Evolutionary conservation across 2,329 filamentous ascomycete genomes (phyloP).

Genomic region (Ceratocystis alfenasii): DNA sequence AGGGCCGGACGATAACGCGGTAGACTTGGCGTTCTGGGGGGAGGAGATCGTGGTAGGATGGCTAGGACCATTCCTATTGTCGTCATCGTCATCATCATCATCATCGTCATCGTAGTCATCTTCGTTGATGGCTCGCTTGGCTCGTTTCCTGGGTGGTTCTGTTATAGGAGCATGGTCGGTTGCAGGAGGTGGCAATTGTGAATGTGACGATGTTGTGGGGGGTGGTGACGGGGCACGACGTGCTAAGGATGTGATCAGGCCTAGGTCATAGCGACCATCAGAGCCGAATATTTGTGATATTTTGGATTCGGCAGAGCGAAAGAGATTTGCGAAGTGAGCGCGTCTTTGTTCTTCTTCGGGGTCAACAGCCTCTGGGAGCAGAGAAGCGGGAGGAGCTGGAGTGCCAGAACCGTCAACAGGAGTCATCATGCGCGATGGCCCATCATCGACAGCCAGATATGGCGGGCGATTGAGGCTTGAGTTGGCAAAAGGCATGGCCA

Average conservation of each 20-base stretch:
- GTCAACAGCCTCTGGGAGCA: conserved; percentile 24
- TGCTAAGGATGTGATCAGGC: conserved; percentile 42
- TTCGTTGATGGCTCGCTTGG: conserved; percentile 67
- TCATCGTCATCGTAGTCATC: conserved; percentile 81
- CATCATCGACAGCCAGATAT: conserved; percentile 40
- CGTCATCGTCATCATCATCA: conserved; percentile 63
- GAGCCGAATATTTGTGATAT: conserved; percentile 62
- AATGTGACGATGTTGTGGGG: conserved; percentile 23
- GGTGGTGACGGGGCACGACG: conserved; percentile 39
- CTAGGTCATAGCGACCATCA: conserved; percentile 41
- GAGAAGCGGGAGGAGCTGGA: conserved; percentile 14
- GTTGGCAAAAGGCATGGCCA: conserved; percentile 11
- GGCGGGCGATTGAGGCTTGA: conserved; percentile 7
- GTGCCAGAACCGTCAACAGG: conserved; percentile 36
- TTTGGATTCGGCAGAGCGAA: conserved; percentile 62
- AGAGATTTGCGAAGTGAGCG: conserved; percentile 64
- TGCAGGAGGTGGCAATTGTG: conserved; percentile 37
- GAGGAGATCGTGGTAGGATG: conserved; percentile 34
- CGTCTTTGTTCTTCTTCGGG: conserved; percentile 56
- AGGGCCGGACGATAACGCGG: conserved; percentile 39
- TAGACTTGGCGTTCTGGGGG: conserved; percentile 37
- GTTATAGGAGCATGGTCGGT: conserved; percentile 47
- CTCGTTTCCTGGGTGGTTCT: conserved; percentile 58
- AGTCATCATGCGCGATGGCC: conserved; percentile 39
- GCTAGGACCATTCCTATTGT: conserved; percentile 46